Percentiles rank a stretch among this genome's conserved stretches.
phyloP scores from a whole-genome alignment of 2,329 filamentous ascomycete genomes.

The Claviceps maximensis region DNA sequence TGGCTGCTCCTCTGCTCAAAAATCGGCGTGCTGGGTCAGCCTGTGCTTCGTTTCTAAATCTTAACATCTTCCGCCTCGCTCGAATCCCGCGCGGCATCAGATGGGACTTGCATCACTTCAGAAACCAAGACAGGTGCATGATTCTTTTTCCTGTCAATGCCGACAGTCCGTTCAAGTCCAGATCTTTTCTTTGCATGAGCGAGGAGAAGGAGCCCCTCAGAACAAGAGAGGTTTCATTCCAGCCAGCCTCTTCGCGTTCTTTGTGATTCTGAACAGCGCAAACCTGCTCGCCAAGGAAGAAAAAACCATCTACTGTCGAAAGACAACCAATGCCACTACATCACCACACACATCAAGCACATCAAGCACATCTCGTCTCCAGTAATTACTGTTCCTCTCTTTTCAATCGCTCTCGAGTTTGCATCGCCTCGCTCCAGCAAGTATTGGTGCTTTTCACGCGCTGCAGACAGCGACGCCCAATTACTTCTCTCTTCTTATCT shows the following conservation, averaged over 20 bases:
- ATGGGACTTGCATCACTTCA: background rate
- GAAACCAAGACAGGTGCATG: background rate
- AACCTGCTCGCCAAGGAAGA: background rate
- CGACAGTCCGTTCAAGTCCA: background rate
- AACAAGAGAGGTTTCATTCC: background rate
- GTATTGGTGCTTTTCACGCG: background rate
- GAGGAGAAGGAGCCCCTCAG: background rate
- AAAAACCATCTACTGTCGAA: background rate
- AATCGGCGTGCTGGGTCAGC: background rate
- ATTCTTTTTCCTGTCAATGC: background rate
- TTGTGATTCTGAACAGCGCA: background rate
- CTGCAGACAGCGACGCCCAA: background rate
- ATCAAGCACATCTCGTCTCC: background rate
- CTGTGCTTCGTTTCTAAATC: background rate
- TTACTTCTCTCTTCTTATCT: conserved; percentile 2
- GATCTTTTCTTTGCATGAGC: background rate
- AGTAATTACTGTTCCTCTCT: background rate
- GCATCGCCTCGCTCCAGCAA: background rate
- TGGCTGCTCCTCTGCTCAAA: conserved; percentile 4
- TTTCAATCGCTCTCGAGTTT: background rate
- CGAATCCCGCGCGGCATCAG: background rate
- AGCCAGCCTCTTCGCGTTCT: background rate
- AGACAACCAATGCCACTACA: background rate
- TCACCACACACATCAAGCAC: background rate
- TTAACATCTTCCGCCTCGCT: background rate